Conservation (phyloP, 441 rosid genomes). For the Arabidopsis hybrid region DNA sequence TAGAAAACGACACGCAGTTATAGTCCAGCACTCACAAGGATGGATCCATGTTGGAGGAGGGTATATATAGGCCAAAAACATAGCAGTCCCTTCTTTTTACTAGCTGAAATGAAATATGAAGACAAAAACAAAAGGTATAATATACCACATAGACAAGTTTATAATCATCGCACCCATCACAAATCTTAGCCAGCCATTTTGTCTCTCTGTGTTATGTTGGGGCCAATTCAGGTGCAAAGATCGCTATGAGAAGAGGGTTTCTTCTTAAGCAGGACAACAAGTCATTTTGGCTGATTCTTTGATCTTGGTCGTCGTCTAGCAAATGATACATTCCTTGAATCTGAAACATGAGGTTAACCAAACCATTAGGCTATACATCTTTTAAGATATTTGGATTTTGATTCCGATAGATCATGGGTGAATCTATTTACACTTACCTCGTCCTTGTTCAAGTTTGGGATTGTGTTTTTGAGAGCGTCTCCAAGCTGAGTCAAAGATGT, state of each 20-base stretch:
- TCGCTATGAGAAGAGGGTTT: slow-evolving; percentile 75
- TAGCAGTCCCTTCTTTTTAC: slow-evolving; percentile 34
- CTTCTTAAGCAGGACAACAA: slow-evolving; percentile 61
- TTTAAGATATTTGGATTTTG: not conserved
- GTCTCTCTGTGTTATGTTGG: slow-evolving; percentile 32
- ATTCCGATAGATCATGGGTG: not conserved
- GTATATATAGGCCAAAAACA: slow-evolving; percentile 36
- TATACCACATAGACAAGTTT: slow-evolving; percentile 19
- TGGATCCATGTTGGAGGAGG: slow-evolving; percentile 12
- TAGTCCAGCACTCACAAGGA: slow-evolving; percentile 18
- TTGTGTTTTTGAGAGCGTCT: slow-evolving; percentile 57
- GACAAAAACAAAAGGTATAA: slow-evolving; percentile 29
- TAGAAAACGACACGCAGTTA: slow-evolving; percentile 36
- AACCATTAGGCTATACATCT: slow-evolving; percentile 9
- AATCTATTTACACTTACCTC: slow-evolving; percentile 56
- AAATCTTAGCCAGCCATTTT: slow-evolving; percentile 24
- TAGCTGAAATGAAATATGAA: not conserved
- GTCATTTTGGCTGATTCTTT: slow-evolving; percentile 57
- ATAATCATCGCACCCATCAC: not conserved
- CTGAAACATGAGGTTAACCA: slow-evolving; percentile 50
- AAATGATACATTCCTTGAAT: slow-evolving; percentile 56
- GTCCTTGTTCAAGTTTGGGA: slow-evolving; percentile 58
- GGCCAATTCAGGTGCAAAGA: slow-evolving; percentile 54
- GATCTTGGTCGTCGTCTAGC: slow-evolving; percentile 64
- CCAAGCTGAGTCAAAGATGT: slow-evolving; percentile 63